These are phyloP conservation scores for Liquidambar formosana DNA, from an alignment of 164 flowering plant species.

Conservation along the genomic window DNA sequence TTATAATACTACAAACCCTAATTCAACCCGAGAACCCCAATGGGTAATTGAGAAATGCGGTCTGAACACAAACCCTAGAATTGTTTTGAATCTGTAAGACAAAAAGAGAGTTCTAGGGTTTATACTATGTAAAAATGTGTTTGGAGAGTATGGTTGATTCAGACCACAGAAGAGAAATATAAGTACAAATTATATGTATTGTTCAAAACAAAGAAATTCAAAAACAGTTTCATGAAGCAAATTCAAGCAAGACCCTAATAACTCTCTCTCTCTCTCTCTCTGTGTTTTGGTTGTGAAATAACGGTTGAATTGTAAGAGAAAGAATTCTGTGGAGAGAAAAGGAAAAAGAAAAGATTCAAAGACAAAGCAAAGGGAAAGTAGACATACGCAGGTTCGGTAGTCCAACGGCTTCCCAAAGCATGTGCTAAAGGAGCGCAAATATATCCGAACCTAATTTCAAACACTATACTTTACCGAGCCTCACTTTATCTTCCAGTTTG, in stretches of 20 bases:
- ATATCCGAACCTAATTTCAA: constrained; percentile 24
- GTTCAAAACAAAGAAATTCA: too few relatives aligned
- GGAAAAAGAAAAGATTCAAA: neutral
- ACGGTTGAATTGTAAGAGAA: too few relatives aligned
- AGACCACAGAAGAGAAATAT: too few relatives aligned
- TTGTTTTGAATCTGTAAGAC: neutral
- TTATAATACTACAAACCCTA: neutral
- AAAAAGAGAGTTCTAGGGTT: too few relatives aligned
- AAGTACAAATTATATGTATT: too few relatives aligned
- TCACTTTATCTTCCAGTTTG: too few relatives aligned
- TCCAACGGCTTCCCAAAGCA: constrained; percentile 39
- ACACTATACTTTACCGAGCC: neutral
- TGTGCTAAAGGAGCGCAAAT: too few relatives aligned
- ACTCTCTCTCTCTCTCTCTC: neutral
- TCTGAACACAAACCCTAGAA: constrained; percentile 9
- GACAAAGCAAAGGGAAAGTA: neutral
- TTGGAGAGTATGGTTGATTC: too few relatives aligned
- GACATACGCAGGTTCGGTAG: neutral
- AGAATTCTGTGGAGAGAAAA: neutral
- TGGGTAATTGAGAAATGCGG: neutral
- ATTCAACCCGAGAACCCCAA: constrained; percentile 1
- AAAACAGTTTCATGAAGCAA: too few relatives aligned
- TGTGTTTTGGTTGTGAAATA: neutral
- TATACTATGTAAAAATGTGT: too few relatives aligned
- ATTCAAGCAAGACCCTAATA: neutral